Conservation (phyloP, 2,329 filamentous ascomycete species). For the Phoma sp. region DNA sequence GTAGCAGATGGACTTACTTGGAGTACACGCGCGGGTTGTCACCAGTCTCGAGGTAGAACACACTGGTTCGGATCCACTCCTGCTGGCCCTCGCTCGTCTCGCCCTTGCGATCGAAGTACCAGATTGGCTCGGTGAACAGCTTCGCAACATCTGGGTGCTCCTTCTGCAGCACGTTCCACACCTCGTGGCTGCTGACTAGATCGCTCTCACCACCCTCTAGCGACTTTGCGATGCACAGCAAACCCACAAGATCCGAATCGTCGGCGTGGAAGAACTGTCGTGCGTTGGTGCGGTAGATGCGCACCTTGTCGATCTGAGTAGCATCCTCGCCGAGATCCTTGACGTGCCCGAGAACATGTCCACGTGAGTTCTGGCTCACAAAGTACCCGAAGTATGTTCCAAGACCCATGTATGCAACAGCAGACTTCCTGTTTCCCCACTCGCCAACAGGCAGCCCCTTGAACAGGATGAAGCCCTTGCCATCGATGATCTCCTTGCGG, state of each 20-base stretch:
- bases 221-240: conserved; percentile 80
- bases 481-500: conserved; percentile 73
- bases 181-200: conserved; percentile 76
- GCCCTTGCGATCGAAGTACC: conserved; percentile 93
- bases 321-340: conserved; percentile 87
- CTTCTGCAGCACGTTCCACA: conserved; percentile 79
- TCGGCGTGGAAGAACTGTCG: conserved; percentile 87
- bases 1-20: conserved; percentile 58
- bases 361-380: conserved; percentile 81
- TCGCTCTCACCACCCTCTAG: conserved; percentile 84
- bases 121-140: conserved; percentile 76
- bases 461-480: conserved; percentile 89
- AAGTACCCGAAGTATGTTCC: conserved; percentile 86
- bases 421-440: conserved; percentile 82
- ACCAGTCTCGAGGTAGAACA: conserved; percentile 78
- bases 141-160: conserved; percentile 81
- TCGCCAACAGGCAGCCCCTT: conserved; percentile 78
- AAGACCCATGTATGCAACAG: conserved; percentile 78
- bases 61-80: conserved; percentile 72
- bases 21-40: conserved; percentile 72
- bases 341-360: conserved; percentile 87
- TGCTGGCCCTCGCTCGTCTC: conserved; percentile 78
- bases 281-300: conserved; percentile 89
- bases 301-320: conserved; percentile 80
- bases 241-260: conserved; percentile 80